Percentiles rank a stretch among this genome's conserved stretches.
These are phyloP conservation scores for Tilletia walkeri DNA, from an alignment of 1,284 basidiomycete genomes.

Conservation along the genomic window DNA sequence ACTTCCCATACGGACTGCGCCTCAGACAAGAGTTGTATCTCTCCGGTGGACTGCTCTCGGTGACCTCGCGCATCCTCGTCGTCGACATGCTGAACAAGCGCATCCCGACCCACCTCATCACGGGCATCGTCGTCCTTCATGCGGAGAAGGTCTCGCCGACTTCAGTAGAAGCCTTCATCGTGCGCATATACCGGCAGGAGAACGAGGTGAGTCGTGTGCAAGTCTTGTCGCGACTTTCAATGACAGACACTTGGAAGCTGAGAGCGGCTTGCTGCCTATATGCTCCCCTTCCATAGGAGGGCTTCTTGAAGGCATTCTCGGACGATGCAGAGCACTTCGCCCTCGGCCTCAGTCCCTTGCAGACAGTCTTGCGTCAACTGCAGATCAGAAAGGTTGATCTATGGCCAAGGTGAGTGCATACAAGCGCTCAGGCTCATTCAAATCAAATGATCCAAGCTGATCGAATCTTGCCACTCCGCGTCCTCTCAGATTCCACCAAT, in stretches of 20 bases:
- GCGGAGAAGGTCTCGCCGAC: constrained; percentile 84
- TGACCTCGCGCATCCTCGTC: constrained; percentile 89
- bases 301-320: constrained; percentile 94
- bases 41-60: constrained; percentile 70
- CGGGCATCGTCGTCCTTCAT: constrained; percentile 89
- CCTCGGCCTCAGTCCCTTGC: constrained; percentile 82
- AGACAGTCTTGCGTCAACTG: constrained; percentile 87
- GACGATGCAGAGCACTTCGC: constrained; percentile 94
- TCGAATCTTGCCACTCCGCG: neutral
- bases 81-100: constrained; percentile 88
- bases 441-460: neutral
- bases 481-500: constrained; percentile 69
- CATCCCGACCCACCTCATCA: constrained; percentile 79
- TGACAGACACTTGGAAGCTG: no score
- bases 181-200: constrained; percentile 45
- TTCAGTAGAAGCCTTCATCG: constrained; percentile 50
- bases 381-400: constrained; percentile 83
- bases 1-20: neutral
- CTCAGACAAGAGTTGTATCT: constrained; percentile 41
- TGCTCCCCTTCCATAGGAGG: constrained; percentile 59
- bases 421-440: no score
- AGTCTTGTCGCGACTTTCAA: neutral
- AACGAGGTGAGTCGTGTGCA: constrained; percentile 29
- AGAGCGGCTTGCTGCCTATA: no score
- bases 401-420: constrained; percentile 64